Conservation (phyloP, 768 basidiomycete species). For the Podaxis carcinomalis region DNA sequence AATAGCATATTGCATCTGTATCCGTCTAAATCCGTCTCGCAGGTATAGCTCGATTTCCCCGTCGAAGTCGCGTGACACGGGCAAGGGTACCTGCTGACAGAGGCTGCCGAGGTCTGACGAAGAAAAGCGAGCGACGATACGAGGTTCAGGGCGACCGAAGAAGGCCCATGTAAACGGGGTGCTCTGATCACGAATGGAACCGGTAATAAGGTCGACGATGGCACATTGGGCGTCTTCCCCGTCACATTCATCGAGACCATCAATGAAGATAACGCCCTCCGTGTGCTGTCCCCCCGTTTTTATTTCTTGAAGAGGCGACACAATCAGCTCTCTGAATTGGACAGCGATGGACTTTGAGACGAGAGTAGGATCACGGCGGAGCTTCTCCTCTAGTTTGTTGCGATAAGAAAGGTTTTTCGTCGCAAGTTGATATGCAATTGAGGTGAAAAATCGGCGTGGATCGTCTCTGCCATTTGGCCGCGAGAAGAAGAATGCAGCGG, state of each 20-base stretch:
- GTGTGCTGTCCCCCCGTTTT: not conserved
- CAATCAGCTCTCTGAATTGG: not conserved
- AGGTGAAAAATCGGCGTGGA: not conserved
- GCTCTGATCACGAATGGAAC: not conserved
- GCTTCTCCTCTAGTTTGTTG: not conserved
- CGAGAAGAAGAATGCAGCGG: not conserved
- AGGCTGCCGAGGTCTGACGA: not conserved
- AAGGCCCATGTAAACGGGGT: not conserved
- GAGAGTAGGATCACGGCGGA: not conserved
- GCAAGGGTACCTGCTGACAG: not conserved
- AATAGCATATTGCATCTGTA: not conserved
- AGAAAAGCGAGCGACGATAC: not conserved
- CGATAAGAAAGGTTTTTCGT: not conserved
- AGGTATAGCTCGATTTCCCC: not conserved
- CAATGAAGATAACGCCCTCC: not conserved
- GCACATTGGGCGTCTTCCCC: not conserved
- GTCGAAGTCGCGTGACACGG: not conserved
- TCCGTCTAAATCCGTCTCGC: not conserved
- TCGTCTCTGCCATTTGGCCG: not conserved
- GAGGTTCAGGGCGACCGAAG: not conserved
- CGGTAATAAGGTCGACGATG: not conserved
- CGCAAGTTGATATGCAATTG: not conserved
- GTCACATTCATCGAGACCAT: not conserved
- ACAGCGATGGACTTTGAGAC: not conserved
- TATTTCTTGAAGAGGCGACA: not conserved